Evolutionary conservation across 176 grass and related monocot species (phyloP).

Genomic region (Coix lacrymajobi): DNA sequence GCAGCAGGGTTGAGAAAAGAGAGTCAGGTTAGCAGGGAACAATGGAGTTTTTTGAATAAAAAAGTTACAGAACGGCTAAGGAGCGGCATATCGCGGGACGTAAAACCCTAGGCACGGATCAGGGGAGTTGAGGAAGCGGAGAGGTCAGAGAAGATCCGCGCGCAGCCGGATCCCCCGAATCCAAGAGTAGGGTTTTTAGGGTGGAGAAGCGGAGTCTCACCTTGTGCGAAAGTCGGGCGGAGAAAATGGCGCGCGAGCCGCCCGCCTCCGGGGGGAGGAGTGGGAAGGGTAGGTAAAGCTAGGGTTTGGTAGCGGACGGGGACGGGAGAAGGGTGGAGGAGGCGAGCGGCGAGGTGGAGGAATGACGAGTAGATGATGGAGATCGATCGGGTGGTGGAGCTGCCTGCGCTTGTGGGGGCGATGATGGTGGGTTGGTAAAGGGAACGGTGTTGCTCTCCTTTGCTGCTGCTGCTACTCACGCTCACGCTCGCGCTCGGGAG

Average conservation of each 20-base stretch:
- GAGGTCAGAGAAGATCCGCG: neutral
- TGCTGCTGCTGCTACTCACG: too few species aligned
- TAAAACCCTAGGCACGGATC: conserved; percentile 44
- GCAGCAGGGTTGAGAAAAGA: neutral
- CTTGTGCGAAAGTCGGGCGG: neutral
- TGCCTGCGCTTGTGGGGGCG: neutral
- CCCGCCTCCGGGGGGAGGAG: neutral
- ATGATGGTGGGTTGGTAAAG: neutral
- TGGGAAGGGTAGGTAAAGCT: neutral
- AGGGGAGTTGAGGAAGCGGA: neutral
- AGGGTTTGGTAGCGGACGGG: conserved; percentile 5
- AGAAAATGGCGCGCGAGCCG: neutral
- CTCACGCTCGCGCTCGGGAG: too few species aligned
- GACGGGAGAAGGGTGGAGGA: neutral
- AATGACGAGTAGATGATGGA: neutral
- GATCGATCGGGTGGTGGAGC: neutral
- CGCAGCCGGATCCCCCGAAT: neutral
- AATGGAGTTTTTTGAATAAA: neutral
- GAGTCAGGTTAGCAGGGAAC: neutral
- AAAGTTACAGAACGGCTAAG: neutral
- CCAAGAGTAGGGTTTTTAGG: conserved; percentile 26
- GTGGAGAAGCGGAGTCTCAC: neutral
- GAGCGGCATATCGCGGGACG: conserved; percentile 3
- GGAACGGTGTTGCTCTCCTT: too few species aligned
- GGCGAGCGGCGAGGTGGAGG: neutral